phyloP scores from a whole-genome alignment of 2,329 filamentous ascomycete genomes.

The Fusarium redolens region DNA sequence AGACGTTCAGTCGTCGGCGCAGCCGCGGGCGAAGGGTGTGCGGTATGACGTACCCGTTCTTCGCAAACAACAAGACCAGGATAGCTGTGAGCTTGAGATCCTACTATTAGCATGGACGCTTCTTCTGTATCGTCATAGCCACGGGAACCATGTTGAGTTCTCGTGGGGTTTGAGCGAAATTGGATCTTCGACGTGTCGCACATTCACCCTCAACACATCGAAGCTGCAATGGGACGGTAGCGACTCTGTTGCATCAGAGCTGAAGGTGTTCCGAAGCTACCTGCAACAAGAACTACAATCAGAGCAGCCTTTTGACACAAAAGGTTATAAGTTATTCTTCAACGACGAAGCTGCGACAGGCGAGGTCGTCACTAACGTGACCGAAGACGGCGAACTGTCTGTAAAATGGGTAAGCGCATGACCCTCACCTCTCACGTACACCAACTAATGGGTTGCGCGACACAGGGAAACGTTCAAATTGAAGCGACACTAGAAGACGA shows the following conservation, averaged over 20 bases:
- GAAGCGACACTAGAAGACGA: slow-evolving; percentile 33
- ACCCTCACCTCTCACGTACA: not conserved
- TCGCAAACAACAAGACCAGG: slow-evolving; percentile 15
- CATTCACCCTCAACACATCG: slow-evolving; percentile 38
- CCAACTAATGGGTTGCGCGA: slow-evolving; percentile 4
- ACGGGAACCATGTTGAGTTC: slow-evolving; percentile 38
- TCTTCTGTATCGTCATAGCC: slow-evolving; percentile 41
- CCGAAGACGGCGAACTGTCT: slow-evolving; percentile 21
- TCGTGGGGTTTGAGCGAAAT: slow-evolving; percentile 38
- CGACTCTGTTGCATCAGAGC: slow-evolving; percentile 30
- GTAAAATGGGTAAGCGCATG: slow-evolving; percentile 37
- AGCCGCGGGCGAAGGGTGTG: slow-evolving; percentile 22
- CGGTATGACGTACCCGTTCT: slow-evolving; percentile 38
- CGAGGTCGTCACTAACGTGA: slow-evolving; percentile 18
- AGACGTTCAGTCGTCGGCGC: slow-evolving; percentile 11
- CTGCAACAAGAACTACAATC: slow-evolving; percentile 26
- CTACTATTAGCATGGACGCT: slow-evolving; percentile 41
- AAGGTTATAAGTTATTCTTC: slow-evolving; percentile 31
- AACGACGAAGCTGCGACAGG: slow-evolving; percentile 38
- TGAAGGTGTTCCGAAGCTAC: slow-evolving; percentile 30
- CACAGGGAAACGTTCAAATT: slow-evolving; percentile 41
- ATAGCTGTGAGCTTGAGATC: slow-evolving; percentile 27
- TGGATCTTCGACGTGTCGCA: slow-evolving; percentile 20
- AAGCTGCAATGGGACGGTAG: slow-evolving; percentile 35
- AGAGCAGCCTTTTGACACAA: not conserved